Evolutionary conservation across 306 rosid species (phyloP), one percentile per base, ranked within the genome.

Genomic region (Pyrus betulifolia): DNA sequence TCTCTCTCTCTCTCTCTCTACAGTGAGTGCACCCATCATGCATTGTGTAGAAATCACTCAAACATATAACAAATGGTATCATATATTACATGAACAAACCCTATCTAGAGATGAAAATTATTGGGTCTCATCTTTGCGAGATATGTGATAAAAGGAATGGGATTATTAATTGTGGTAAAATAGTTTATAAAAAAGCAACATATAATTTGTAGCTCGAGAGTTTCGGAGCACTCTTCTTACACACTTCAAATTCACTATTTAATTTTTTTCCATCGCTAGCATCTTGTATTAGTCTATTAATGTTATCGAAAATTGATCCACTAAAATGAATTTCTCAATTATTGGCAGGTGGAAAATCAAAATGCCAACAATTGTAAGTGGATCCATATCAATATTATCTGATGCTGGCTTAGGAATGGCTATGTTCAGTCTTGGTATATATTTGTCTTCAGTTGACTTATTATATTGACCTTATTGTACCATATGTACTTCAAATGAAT

Each of bases 361-460:
- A 88, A 93, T 93, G 98, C 98, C 98, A 0, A 15, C 86, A 45
- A 89, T 93, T 62, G 87, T 93, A 8, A 84, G 86, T 78, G 97
- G 98, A 76, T 93, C 98, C 25, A 91, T 91, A 49, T 85, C 97
- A 30, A 91, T 93, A 70, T 79, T 93, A 49, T 93, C 98, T 11
- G 91, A 93, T 76, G 95, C 98, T 45, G 98, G 98, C 49, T 80
- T 93, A 14, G 98, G 98, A 84, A 91, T 91, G 97, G 98, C 98
- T 57, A 91, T 93, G 98, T 93, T 93, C 83, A 91, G 98, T 79
- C 85, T 93, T 40, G 98, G 97, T 92, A 85, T 30, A 30, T 58
- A 23, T 44, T 55, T 31, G 22, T 12, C 11, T 28, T 38, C 46
- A 38, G 4, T 3, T 55, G 25, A 11, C 8, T 14, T 67, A 5